A percentile compares a stretch with the other conserved stretches of the same genome.
phyloP scores from a whole-genome alignment of 306 rosid genomes.

The Medicago lupulina region DNA sequence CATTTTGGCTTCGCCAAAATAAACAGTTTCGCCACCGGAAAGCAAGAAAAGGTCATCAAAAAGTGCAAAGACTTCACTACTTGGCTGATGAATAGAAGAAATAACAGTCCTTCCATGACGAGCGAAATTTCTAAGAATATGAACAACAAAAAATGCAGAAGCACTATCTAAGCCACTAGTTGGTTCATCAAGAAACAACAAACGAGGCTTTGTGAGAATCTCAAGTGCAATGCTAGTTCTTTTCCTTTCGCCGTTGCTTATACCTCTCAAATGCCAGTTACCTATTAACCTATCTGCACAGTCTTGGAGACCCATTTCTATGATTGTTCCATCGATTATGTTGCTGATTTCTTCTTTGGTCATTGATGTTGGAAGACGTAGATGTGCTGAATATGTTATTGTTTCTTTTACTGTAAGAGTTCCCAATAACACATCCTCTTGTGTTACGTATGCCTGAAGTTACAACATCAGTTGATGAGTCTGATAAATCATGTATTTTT shows the following conservation, averaged over 20 bases:
- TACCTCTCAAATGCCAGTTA: slow-evolving; percentile 82
- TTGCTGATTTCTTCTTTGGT: slow-evolving; percentile 55
- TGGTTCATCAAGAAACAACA: slow-evolving; percentile 85
- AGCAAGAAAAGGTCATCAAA: slow-evolving; percentile 86
- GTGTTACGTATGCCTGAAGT: slow-evolving; percentile 84
- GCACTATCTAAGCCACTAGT: slow-evolving; percentile 92
- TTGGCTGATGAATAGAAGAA: slow-evolving; percentile 87
- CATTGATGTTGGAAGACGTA: slow-evolving; percentile 68
- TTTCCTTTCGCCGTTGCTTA: slow-evolving; percentile 91
- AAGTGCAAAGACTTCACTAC: slow-evolving; percentile 87
- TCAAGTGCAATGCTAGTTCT: slow-evolving; percentile 86
- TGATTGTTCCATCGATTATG: slow-evolving; percentile 73
- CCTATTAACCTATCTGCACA: slow-evolving; percentile 79
- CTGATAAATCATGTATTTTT: too few species aligned
- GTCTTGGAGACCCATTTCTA: slow-evolving; percentile 87
- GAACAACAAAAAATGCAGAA: slow-evolving; percentile 81
- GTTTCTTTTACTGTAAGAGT: slow-evolving; percentile 79
- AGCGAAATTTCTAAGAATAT: slow-evolving; percentile 75
- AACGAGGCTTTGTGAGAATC: slow-evolving; percentile 76
- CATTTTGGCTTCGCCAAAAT: slow-evolving; percentile 80
- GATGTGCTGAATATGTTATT: slow-evolving; percentile 66
- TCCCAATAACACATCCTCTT: slow-evolving; percentile 84
- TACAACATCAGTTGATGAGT: not conserved
- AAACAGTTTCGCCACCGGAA: slow-evolving; percentile 83
- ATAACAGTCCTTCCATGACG: slow-evolving; percentile 80